Evolutionary conservation across 768 basidiomycete species (phyloP), one percentile per base, ranked within the genome.

Genomic region (Lactarius trivialis): DNA sequence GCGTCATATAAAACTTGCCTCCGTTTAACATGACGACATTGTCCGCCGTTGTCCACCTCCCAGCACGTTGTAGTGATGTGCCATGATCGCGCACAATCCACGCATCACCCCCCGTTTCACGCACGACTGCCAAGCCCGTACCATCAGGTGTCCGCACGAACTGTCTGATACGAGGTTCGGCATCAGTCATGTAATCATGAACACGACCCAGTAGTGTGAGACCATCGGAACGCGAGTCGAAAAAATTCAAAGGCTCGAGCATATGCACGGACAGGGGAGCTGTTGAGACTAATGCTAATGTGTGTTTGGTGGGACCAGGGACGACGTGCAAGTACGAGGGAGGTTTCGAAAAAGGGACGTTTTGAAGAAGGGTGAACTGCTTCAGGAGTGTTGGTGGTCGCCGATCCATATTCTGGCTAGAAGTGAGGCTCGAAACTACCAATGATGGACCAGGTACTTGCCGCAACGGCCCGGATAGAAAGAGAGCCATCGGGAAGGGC

Each of bases 91-190:
- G 71, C 60, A 84, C 75, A 66, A 75, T 77, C 86, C 87, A 91
- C 1, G 80, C 77, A 68, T 91, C 88, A 7, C 85, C 86, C 9
- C 76, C 75, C 4, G 83, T 82, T 45, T 78, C 72, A 49, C 88
- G 82, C 34, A 88, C 74, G 15, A 87, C 82, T 14, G 82, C 89
- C 37, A 93, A 79, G 7, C 88, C 91, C 56, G 78, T 79, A 1
- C 91, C 91, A 61, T 91, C 87, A 1, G 89, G 86, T 3, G 91
- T 92, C 63, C 91, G 80, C 39, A 89, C 82, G 66, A 92, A 86
- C 39, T 80, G 78, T 14, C 78, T 67, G 60, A 92, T 82, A 48
- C 65, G 63, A 11, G 68, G 60, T 28, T 67, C 61, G n/a, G 60
- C 62, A 34, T 49, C 50, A 45, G 56, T 15, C 24, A 57, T 33